phyloP scores from a whole-genome alignment of 306 rosid genomes.

The Vigna trinervia region DNA sequence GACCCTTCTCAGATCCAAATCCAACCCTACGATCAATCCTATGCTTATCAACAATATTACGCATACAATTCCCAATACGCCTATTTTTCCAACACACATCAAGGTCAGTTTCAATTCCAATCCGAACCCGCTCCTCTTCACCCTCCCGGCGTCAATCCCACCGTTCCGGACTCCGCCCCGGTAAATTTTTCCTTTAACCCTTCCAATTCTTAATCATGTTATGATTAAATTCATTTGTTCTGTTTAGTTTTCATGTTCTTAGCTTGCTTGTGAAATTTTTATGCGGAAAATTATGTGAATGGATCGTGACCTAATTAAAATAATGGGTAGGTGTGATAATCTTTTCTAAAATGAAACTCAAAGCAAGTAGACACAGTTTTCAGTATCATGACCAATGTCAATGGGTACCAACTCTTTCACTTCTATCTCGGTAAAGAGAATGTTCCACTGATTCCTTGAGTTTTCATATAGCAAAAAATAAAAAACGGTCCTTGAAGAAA shows the following conservation, averaged over 20 bases:
- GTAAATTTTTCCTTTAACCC: slow-evolving; percentile 34
- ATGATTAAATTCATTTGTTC: not conserved
- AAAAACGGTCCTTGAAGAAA: too few relatives aligned
- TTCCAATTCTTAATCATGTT: not conserved
- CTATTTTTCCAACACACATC: slow-evolving; percentile 38
- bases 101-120: slow-evolving; percentile 39
- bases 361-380: too few relatives aligned
- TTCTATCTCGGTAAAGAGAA: too few relatives aligned
- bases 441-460: too few relatives aligned
- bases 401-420: too few relatives aligned
- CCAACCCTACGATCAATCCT: slow-evolving; percentile 54
- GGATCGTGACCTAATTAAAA: slow-evolving; percentile 5
- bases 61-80: slow-evolving; percentile 47
- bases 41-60: slow-evolving; percentile 47
- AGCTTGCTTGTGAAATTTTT: not conserved
- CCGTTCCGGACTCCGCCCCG: slow-evolving; percentile 37
- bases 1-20: slow-evolving; percentile 50
- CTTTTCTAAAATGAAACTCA: too few relatives aligned
- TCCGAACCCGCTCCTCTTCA: slow-evolving; percentile 49
- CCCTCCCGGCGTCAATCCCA: slow-evolving; percentile 55
- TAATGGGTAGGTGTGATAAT: not conserved
- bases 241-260: not conserved
- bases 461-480: too few relatives aligned
- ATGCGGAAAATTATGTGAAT: not conserved
- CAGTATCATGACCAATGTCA: too few relatives aligned